phyloP scores from a whole-genome alignment of 495 filamentous ascomycete species.

The Cryomyces minteri region DNA sequence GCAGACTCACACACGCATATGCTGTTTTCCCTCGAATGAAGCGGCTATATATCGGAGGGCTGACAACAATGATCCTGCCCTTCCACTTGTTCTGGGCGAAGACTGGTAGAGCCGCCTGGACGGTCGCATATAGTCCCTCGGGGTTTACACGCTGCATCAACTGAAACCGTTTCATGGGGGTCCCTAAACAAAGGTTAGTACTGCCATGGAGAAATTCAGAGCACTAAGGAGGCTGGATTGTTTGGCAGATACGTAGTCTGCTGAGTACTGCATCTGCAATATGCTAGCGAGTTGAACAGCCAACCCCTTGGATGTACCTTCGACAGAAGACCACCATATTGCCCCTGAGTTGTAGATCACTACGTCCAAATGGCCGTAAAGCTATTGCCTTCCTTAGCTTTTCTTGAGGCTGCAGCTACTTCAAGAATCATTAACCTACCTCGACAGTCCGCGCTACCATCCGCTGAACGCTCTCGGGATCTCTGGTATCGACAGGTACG shows the following conservation, averaged over 20 bases:
- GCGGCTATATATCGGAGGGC: conserved; percentile 67
- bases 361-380: conserved; percentile 49
- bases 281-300: neutral
- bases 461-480: conserved; percentile 38
- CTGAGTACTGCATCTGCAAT: neutral
- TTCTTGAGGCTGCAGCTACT: neutral
- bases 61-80: conserved; percentile 60
- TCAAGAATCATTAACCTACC: conserved; percentile 9
- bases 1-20: conserved; percentile 31
- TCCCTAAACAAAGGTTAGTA: conserved; percentile 11
- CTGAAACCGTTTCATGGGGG: conserved; percentile 60
- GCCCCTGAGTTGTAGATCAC: conserved; percentile 73
- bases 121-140: conserved; percentile 49
- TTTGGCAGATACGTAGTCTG: too few species aligned
- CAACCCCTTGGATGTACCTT: conserved; percentile 13
- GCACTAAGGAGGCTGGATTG: too few species aligned
- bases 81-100: conserved; percentile 33
- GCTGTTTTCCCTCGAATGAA: conserved; percentile 79
- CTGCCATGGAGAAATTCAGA: neutral
- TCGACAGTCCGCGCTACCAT: conserved; percentile 43
- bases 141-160: conserved; percentile 71
- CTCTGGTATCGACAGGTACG: conserved; percentile 51
- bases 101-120: conserved; percentile 49
- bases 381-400: conserved; percentile 3
- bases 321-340: conserved; percentile 70